Evolutionary conservation across 208 protist species (phyloP), one percentile per base, ranked within the genome.

Genomic region (Vickermania ingenoplastis): DNA sequence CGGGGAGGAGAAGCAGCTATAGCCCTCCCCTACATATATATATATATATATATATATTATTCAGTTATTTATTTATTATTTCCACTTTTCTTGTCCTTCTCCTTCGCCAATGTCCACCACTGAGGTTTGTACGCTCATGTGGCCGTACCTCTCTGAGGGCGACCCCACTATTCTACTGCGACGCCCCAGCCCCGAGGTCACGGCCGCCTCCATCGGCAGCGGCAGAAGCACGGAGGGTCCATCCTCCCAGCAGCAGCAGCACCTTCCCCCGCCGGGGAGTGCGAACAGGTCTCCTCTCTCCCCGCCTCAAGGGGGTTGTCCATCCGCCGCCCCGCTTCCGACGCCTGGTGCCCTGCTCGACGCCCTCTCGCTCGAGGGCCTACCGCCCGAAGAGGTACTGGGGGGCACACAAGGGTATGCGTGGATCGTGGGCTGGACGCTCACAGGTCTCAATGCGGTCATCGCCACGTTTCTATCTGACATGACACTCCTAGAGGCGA

Each of bases 341-440:
- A 45, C 36, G 11, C 36, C 36, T 17, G 11, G 17, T n/a, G 36
- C 36, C 36, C 36, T 45, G 7, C 36, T 45, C 36, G 36, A 7
- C 17, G 7, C 36, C 7, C 7, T 45, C 11, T 45, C 36, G 7
- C 36, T 45, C 11, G 36, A 45, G 36, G 36, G 64, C 57, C 4
- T 29, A 28, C 3, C 23, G 5, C 23, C 2, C 22, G 11, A 48
- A 24, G 24, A 13, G 21, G 62, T 23, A 4, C 17, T 5, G 2
- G 50, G 50, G 23, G 14, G 36, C 11, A 30, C 26, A 2, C 53
- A 25, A 31, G 30, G 49, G 41, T 68, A 67, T 59, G 65, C 61
- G 0, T 94, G 83, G 83, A 62, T 94, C 21, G 69, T 91, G 22
- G 87, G 87, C 0, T 94, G 87, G 87, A 94, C 90, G 55, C 77